Conservation (phyloP, 176 grass and related monocot genomes). For the Rhynchospora pubera region DNA sequence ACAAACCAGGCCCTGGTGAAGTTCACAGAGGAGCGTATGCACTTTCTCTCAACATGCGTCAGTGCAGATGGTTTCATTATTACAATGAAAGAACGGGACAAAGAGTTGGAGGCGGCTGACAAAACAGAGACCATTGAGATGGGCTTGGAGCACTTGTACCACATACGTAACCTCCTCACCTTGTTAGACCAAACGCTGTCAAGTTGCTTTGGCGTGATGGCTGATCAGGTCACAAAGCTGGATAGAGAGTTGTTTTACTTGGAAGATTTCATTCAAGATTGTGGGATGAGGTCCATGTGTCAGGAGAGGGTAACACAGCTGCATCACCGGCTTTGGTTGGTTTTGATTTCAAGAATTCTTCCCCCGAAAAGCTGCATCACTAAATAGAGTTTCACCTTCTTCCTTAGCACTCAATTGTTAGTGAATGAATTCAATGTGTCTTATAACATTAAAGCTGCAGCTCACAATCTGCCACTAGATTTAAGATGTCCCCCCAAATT, state of each 20-base stretch:
- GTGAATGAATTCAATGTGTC: too few species aligned
- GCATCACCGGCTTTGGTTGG: too few species aligned
- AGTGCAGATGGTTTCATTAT: conserved; percentile 6
- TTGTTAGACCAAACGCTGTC: not conserved
- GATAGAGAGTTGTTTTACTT: not conserved
- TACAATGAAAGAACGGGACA: not conserved
- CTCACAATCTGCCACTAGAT: too few species aligned
- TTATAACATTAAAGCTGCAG: too few species aligned
- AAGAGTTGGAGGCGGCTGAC: not conserved
- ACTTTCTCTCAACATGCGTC: conserved; percentile 9
- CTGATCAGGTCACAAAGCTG: not conserved
- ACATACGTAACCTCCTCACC: not conserved
- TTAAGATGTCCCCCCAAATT: too few species aligned
- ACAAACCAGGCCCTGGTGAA: not conserved
- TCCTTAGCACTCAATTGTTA: too few species aligned
- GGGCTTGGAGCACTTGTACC: too few species aligned
- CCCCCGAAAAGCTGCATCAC: too few species aligned
- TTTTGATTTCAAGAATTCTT: too few species aligned
- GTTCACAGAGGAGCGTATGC: not conserved
- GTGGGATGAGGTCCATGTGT: not conserved
- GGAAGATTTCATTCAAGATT: not conserved
- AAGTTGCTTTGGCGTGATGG: not conserved
- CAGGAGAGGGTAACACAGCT: not conserved
- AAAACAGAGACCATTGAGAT: not conserved
- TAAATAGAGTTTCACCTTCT: too few species aligned